These are phyloP conservation scores for Leptodontidium sp. DNA, from an alignment of 2,329 filamentous ascomycete genomes.

Conservation along the genomic window DNA sequence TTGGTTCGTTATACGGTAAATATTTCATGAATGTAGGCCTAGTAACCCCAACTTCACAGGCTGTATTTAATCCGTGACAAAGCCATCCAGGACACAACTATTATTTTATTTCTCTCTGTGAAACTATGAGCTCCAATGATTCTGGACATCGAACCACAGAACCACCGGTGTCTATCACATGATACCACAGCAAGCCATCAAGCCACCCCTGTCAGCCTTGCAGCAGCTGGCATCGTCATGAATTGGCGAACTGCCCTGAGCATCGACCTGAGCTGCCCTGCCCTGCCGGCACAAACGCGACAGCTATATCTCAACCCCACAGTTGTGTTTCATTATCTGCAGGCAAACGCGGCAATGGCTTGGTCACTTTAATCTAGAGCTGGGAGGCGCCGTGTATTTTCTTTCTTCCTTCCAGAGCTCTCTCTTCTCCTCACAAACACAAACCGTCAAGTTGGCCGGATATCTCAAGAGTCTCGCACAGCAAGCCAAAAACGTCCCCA, in stretches of 20 bases:
- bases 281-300: neutral
- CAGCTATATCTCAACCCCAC: neutral
- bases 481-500: slow-evolving; percentile 38
- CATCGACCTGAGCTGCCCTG: neutral
- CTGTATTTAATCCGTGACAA: neutral
- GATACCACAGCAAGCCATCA: neutral
- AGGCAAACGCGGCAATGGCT: slow-evolving; percentile 14
- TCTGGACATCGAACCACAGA: neutral
- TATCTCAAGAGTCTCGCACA: slow-evolving; percentile 39
- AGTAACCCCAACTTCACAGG: neutral
- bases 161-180: neutral
- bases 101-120: too few relatives aligned
- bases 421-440: neutral
- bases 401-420: neutral
- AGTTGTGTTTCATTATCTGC: slow-evolving; percentile 16
- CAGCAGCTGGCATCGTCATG: slow-evolving; percentile 13
- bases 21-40: too few relatives aligned
- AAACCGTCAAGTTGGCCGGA: slow-evolving; percentile 39
- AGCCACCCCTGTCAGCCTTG: slow-evolving; percentile 18
- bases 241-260: neutral
- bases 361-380: neutral
- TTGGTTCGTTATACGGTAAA: neutral
- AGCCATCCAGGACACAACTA: too few relatives aligned
- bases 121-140: too few relatives aligned
- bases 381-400: neutral